These are phyloP conservation scores for Kwoniella newhampshirensis DNA, from an alignment of 768 basidiomycete genomes.

Conservation along the genomic window DNA sequence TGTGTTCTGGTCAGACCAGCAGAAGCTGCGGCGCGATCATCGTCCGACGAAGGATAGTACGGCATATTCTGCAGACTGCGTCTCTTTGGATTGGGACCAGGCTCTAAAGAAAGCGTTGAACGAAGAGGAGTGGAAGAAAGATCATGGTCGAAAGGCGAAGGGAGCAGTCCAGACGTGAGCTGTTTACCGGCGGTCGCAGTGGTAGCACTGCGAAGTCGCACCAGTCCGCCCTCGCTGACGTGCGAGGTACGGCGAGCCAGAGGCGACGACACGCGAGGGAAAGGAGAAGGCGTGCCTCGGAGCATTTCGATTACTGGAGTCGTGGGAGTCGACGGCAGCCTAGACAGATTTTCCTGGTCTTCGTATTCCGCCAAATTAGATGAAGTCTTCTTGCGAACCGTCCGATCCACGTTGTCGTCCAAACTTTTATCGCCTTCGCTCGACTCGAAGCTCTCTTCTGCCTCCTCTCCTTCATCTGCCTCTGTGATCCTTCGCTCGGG, in stretches of 20 bases:
- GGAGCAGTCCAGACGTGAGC: conserved; percentile 3
- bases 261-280: conserved; percentile 11
- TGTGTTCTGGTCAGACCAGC: conserved; percentile 20
- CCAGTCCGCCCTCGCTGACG: conserved; percentile 3
- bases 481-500: conserved; percentile 42
- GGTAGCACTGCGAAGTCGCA: conserved; percentile 11
- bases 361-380: too few relatives aligned
- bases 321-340: background rate
- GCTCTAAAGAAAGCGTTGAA: conserved; percentile 6
- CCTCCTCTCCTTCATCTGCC: conserved; percentile 32
- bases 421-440: background rate
- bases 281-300: conserved; percentile 7
- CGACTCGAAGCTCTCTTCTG: background rate
- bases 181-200: conserved; percentile 5
- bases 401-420: too few relatives aligned
- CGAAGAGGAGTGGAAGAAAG: background rate
- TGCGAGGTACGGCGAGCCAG: conserved; percentile 10
- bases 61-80: conserved; percentile 43
- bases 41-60: conserved; percentile 30
- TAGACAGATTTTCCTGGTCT: background rate
- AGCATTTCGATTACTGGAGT: background rate
- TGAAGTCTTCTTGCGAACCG: too few relatives aligned
- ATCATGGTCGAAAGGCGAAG: conserved; percentile 10
- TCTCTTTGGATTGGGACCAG: conserved; percentile 28
- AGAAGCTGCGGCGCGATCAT: background rate